Conservation (phyloP, 305 asterid species). For the Solanum hybrid region DNA sequence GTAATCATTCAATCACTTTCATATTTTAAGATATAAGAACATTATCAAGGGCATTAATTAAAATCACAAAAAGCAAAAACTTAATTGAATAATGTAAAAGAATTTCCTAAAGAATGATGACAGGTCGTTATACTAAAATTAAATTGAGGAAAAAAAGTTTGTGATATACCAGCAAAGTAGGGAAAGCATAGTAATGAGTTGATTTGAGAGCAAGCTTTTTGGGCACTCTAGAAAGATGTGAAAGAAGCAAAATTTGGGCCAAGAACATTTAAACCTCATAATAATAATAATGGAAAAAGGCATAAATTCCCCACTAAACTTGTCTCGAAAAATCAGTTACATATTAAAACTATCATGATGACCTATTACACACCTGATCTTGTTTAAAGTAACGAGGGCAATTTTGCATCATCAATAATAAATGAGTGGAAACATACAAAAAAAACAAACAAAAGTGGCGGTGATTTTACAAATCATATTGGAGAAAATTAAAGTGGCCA, state of each 20-base stretch:
- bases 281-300: neutral
- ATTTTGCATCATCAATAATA: slow-evolving; percentile 11
- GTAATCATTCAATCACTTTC: neutral
- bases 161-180: slow-evolving; percentile 33
- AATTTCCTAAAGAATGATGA: slow-evolving; percentile 25
- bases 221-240: slow-evolving; percentile 36
- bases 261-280: slow-evolving; percentile 37
- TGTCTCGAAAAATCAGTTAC: no score
- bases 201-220: slow-evolving; percentile 7
- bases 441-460: neutral
- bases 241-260: slow-evolving; percentile 32
- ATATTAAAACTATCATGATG: fast-evolving
- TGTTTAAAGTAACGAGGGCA: neutral
- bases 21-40: neutral
- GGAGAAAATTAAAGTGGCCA: slow-evolving; percentile 10
- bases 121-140: slow-evolving; percentile 41
- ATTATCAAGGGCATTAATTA: neutral
- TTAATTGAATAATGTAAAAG: slow-evolving; percentile 4
- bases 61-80: neutral
- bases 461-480: neutral
- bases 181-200: slow-evolving; percentile 43
- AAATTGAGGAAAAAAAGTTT: slow-evolving; percentile 24
- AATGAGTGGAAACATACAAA: slow-evolving; percentile 10
- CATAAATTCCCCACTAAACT: no score
- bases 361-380: no score